Evolutionary conservation across 768 basidiomycete species (phyloP), one percentile per base, ranked within the genome.

Genomic region (Rossbeevera mucosa): DNA sequence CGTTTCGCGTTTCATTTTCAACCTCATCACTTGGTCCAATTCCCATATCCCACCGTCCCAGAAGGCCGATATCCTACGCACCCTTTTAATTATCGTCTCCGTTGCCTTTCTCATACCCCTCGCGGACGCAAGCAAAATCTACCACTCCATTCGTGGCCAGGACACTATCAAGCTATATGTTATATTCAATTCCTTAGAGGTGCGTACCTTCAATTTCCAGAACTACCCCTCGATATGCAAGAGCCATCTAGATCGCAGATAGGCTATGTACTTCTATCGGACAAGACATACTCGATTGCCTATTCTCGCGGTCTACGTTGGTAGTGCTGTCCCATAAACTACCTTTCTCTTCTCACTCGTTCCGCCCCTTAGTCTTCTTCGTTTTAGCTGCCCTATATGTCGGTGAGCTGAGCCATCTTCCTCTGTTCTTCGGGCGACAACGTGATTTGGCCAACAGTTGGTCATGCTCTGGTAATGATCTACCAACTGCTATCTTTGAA

Each of bases 161-260:
- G 96, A 99, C 60, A 96, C 93, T 2, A 95, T 99, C 74, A 99
- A 98, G 73, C 72, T 99, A 45, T 98, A 98, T 73, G 96, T 99
- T 54, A 95, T 99, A 47, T 99, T 97, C 73, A 98, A 97, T 68
- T 94, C 94, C 11, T 78, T 99, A 7, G 96, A 99, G 80, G 95
- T 95, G 69, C 52, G 83, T 66, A 48, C 24, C 20, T n/a, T 58
- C 43, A 11, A 4, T 38, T 33, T 38, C 9, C 20, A 16, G n/a
- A 20, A 30, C 16, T 16, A 16, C 16, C 40, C 9, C 29, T 50
- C 18, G 22, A 56, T 28, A 26, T 25, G 25, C 20, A 33, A 7
- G 44, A n/a, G 24, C 26, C 16, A 51, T 18, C 0, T 45, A 97
- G 95, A 97, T 99, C 57, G 96, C 86, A 24, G 96, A 99, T 69